These are phyloP conservation scores for Amaranthus palmeri DNA, from an alignment of 148 eudicot species.

Conservation along the genomic window DNA sequence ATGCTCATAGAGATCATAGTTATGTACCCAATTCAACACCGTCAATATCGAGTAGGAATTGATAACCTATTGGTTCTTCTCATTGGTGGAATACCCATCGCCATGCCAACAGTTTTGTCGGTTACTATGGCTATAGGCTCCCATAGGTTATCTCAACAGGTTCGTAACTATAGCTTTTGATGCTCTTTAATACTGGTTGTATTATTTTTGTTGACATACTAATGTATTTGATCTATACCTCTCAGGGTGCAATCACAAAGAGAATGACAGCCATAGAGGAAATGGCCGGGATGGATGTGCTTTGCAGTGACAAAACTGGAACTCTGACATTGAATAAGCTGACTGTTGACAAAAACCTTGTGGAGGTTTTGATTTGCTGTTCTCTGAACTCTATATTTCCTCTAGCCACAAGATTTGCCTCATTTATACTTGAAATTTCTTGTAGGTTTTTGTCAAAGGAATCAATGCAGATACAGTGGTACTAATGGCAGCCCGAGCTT, in stretches of 20 bases:
- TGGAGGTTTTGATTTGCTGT: slow-evolving; percentile 29
- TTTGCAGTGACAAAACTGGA: slow-evolving; percentile 48
- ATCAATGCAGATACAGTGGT: slow-evolving; percentile 39
- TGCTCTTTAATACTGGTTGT: not conserved
- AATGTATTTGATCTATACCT: not conserved
- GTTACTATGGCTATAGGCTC: slow-evolving; percentile 57
- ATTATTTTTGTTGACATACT: not conserved
- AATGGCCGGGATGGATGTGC: slow-evolving; percentile 54
- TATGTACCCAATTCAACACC: slow-evolving; percentile 45
- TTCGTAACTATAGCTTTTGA: slow-evolving; percentile 3
- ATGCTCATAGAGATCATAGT: slow-evolving; percentile 45
- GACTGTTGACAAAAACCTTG: slow-evolving; percentile 40
- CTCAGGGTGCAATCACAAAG: slow-evolving; percentile 47
- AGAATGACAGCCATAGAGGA: slow-evolving; percentile 50
- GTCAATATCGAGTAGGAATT: slow-evolving; percentile 40
- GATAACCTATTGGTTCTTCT: slow-evolving; percentile 45
- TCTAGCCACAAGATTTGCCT: not conserved
- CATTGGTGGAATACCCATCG: slow-evolving; percentile 48
- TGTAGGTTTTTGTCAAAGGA: slow-evolving; percentile 42
- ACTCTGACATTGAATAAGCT: slow-evolving; percentile 43
- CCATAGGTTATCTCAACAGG: slow-evolving; percentile 49
- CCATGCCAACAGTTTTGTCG: slow-evolving; percentile 50
- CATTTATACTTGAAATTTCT: not conserved
- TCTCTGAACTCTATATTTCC: not conserved
- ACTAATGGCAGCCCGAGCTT: slow-evolving; percentile 62